These are phyloP conservation scores for Lyophyllum atratum DNA, from an alignment of 768 basidiomycete genomes.

Conservation along the genomic window DNA sequence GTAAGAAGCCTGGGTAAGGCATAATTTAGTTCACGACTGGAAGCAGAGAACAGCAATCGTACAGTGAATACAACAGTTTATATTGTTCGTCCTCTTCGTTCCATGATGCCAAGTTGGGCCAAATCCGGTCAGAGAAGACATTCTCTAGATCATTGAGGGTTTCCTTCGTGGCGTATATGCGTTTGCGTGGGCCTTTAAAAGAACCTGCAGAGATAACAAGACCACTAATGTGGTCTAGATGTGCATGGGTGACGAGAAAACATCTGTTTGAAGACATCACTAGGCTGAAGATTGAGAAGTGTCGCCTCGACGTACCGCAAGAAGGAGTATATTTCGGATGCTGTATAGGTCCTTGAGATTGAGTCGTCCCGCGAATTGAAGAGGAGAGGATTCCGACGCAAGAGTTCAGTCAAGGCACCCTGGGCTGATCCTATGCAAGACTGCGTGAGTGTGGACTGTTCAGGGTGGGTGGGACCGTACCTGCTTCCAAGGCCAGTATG, in stretches of 20 bases:
- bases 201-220: conserved; percentile 86
- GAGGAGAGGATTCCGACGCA: conserved; percentile 55
- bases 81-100: conserved; percentile 59
- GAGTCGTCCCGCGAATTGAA: conserved; percentile 40
- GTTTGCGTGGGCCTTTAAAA: conserved; percentile 58
- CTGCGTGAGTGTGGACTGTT: not conserved
- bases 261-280: conserved; percentile 46
- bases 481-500: conserved; percentile 84
- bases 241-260: conserved; percentile 86
- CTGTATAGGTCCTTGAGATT: conserved; percentile 32
- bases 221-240: conserved; percentile 87
- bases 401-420: conserved; percentile 69
- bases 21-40: conserved; percentile 7
- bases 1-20: conserved; percentile 43
- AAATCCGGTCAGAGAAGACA: conserved; percentile 76
- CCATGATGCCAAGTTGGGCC: conserved; percentile 85
- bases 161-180: conserved; percentile 59
- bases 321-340: conserved; percentile 55
- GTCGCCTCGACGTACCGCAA: conserved; percentile 39
- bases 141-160: conserved; percentile 70
- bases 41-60: conserved; percentile 27
- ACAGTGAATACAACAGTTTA: conserved; percentile 68
- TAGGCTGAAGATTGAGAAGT: conserved; percentile 1
- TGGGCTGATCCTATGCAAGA: conserved; percentile 72
- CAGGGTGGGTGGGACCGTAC: conserved; percentile 38